These are phyloP conservation scores for Solidago caesia DNA, from an alignment of 129 eudicot species.

Conservation along the genomic window DNA sequence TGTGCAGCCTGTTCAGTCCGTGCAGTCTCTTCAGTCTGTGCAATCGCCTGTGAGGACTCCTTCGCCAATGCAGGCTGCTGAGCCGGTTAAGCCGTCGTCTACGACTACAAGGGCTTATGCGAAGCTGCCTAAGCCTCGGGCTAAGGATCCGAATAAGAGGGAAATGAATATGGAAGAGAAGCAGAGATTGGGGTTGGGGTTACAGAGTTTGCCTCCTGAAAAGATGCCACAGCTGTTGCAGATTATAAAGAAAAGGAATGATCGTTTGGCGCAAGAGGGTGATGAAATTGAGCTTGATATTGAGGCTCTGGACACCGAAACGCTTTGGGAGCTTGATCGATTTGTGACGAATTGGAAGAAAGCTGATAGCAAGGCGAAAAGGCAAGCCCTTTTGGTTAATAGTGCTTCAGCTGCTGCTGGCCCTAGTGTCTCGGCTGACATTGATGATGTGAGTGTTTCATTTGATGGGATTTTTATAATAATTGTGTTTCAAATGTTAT, in stretches of 20 bases:
- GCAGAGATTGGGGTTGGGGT: constrained; percentile 75
- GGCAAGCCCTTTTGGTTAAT: constrained; percentile 67
- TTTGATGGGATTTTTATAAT: neutral
- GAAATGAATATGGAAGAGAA: constrained; percentile 91
- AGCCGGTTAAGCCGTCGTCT: constrained; percentile 33
- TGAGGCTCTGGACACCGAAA: constrained; percentile 80
- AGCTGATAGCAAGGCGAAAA: constrained; percentile 70
- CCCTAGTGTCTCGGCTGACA: constrained; percentile 38
- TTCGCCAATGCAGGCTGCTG: constrained; percentile 55
- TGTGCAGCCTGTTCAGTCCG: neutral
- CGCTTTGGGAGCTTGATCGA: constrained; percentile 91
- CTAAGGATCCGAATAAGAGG: constrained; percentile 80
- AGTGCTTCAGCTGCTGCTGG: constrained; percentile 21
- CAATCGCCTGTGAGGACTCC: constrained; percentile 49
- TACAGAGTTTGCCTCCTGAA: constrained; percentile 82
- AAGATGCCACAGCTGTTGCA: constrained; percentile 91
- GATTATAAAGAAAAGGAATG: constrained; percentile 75
- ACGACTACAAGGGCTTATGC: constrained; percentile 28
- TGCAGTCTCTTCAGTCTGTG: neutral
- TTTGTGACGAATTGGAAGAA: constrained; percentile 95
- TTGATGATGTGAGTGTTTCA: constrained; percentile 48
- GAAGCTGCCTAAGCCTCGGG: constrained; percentile 84
- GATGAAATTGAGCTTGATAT: constrained; percentile 97
- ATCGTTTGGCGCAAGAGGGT: constrained; percentile 72
- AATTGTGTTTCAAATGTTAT: neutral